phyloP scores from a whole-genome alignment of 169 alveolate genomes.

The Plasmodium gaboni region DNA sequence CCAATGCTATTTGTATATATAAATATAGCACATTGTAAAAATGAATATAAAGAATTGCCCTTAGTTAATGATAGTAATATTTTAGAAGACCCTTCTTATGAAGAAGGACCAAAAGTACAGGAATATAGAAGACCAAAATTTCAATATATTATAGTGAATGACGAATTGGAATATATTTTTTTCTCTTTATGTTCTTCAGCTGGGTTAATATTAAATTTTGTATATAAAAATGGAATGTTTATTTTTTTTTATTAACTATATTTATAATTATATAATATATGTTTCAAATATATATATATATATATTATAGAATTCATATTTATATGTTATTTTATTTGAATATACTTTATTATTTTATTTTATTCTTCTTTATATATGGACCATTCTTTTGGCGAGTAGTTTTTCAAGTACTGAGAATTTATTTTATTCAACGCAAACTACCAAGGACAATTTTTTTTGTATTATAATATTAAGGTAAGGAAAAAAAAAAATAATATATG shows the following conservation, averaged over 20 bases:
- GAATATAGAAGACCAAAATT: conserved; percentile 8
- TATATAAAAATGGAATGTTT: not conserved
- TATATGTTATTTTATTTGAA: conserved; percentile 4
- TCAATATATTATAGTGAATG: conserved; percentile 41
- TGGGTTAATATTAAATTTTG: conserved; percentile 38
- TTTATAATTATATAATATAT: too few species aligned
- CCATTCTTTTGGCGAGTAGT: conserved; percentile 15
- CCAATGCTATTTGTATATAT: conserved; percentile 42
- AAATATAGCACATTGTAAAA: conserved; percentile 7
- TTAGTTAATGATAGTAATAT: conserved; percentile 8
- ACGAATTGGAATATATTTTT: conserved; percentile 46
- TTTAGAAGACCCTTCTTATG: conserved; percentile 14
- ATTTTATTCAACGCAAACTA: conserved; percentile 33
- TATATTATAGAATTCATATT: too few species aligned
- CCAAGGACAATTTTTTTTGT: conserved; percentile 34
- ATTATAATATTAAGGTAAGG: conserved; percentile 56
- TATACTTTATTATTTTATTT: not conserved
- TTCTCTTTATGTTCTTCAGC: conserved; percentile 74
- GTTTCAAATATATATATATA: too few species aligned
- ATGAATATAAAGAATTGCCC: conserved; percentile 51
- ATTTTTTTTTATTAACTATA: not conserved
- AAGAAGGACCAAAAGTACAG: conserved; percentile 16
- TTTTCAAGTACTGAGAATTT: conserved; percentile 72
- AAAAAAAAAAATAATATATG: not conserved
- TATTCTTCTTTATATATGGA: not conserved